A percentile compares a stretch with the other conserved stretches of the same genome.
These are phyloP conservation scores for Wolfiporia cocos DNA, from an alignment of 1,284 basidiomycete genomes.

Conservation along the genomic window DNA sequence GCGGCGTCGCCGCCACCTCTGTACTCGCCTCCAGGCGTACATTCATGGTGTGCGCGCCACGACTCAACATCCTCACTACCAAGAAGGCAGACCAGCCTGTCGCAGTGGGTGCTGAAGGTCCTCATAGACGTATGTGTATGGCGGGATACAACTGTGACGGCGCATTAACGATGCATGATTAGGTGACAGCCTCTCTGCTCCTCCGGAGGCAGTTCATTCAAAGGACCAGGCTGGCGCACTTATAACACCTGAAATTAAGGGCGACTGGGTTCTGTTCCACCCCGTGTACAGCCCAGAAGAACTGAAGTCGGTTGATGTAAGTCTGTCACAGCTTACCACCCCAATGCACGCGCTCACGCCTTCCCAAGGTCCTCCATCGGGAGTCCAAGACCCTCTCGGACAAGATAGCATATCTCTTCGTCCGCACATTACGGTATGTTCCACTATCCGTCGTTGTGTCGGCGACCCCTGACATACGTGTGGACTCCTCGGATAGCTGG, in stretches of 20 bases:
- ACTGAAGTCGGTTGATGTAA: constrained; percentile 68
- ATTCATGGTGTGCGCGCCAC: constrained; percentile 8
- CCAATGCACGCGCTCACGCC: not conserved
- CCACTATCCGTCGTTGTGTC: not conserved
- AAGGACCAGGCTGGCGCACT: too few species aligned
- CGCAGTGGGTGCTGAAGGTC: constrained; percentile 23
- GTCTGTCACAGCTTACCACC: constrained; percentile 5
- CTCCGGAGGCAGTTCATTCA: too few species aligned
- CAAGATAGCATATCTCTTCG: constrained; percentile 62
- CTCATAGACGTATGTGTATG: constrained; percentile 26
- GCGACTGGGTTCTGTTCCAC: constrained; percentile 81
- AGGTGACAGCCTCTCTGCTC: not conserved
- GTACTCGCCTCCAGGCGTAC: constrained; percentile 11
- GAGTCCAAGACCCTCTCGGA: constrained; percentile 66
- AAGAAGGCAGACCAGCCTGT: constrained; percentile 17
- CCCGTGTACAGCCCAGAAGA: constrained; percentile 78
- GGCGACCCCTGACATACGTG: not conserved
- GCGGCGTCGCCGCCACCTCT: constrained; percentile 10
- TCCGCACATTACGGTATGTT: constrained; percentile 47
- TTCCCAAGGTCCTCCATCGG: constrained; percentile 59
- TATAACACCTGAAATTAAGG: constrained; percentile 37
- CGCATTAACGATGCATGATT: too few species aligned
- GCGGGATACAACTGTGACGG: too few species aligned
- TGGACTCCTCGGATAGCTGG: constrained; percentile 33
- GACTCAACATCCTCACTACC: constrained; percentile 7